These are phyloP conservation scores for Zancudomyces culisetae DNA, from an alignment of 371 early-diverging fungal species.

Conservation along the genomic window DNA sequence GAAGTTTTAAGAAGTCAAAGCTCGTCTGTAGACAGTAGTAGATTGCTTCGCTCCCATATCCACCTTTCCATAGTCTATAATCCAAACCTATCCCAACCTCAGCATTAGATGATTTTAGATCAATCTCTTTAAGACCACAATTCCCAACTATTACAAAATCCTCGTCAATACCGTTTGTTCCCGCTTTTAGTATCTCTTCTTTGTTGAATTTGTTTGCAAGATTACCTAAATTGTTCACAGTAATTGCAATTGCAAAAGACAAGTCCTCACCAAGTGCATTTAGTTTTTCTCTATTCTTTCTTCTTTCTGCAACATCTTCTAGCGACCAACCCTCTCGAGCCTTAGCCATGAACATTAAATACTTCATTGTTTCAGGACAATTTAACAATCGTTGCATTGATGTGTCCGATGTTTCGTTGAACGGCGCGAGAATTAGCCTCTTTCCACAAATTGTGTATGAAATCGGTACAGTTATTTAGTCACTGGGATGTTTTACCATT, in stretches of 20 bases:
- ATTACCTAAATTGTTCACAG: neutral
- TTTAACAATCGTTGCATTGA: conserved; percentile 10
- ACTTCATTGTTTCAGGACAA: conserved; percentile 11
- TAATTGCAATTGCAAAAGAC: neutral
- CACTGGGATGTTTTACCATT: neutral
- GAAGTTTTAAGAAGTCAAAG: conserved; percentile 11
- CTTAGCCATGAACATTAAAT: conserved; percentile 12
- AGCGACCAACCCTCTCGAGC: conserved; percentile 7
- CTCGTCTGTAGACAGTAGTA: conserved; percentile 12
- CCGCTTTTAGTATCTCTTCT: conserved; percentile 1
- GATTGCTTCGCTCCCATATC: conserved; percentile 12
- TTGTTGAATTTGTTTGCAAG: neutral
- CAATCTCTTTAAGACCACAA: conserved; percentile 14
- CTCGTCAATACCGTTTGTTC: conserved; percentile 9
- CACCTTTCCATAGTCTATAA: conserved; percentile 15
- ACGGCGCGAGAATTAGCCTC: conserved; percentile 10
- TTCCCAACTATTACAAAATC: conserved; percentile 14
- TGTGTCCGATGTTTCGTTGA: conserved; percentile 13
- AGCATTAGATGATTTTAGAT: conserved; percentile 5
- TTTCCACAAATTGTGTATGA: conserved; percentile 3
- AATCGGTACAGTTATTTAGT: conserved; percentile 2
- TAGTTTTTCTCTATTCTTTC: neutral
- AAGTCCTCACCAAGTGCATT: neutral
- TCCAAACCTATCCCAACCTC: conserved; percentile 21
- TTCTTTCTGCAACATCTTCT: conserved; percentile 6